phyloP scores from a whole-genome alignment of 371 early-diverging fungal genomes.

The Mortierella sp. region DNA sequence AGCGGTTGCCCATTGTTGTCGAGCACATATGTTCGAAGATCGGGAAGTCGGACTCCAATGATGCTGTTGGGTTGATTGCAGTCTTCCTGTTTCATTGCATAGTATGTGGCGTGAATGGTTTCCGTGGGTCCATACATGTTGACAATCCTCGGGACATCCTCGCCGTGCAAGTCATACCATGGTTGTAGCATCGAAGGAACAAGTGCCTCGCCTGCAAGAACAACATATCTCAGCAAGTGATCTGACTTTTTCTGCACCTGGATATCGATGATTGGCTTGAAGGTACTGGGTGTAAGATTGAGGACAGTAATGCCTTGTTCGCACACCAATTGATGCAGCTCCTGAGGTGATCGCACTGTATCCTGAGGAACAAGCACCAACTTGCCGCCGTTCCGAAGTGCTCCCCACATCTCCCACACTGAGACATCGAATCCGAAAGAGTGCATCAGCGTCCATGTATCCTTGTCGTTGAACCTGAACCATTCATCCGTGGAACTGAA shows the following conservation, averaged over 20 bases:
- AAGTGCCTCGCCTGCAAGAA: no score
- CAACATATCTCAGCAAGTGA: conserved; percentile 5
- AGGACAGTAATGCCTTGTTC: conserved; percentile 4
- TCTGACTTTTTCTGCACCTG: not conserved
- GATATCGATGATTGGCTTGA: not conserved
- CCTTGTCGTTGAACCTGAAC: not conserved
- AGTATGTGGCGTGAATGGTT: not conserved
- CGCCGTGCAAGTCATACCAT: no score
- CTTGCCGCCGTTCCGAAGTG: not conserved
- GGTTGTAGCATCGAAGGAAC: no score
- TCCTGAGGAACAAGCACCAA: not conserved
- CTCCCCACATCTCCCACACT: conserved; percentile 8
- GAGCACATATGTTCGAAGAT: conserved; percentile 1
- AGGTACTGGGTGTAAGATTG: conserved; percentile 4
- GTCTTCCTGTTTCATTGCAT: not conserved
- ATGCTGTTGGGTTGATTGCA: not conserved
- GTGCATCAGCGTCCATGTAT: not conserved
- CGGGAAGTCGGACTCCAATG: not conserved
- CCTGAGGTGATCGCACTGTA: not conserved
- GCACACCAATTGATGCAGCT: not conserved
- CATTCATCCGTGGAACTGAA: not conserved
- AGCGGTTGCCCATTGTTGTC: conserved; percentile 4
- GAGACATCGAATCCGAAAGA: conserved; percentile 7
- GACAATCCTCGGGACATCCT: not conserved
- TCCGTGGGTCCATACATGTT: conserved; percentile 13